These are phyloP conservation scores for Lycium ferocissimum DNA, from an alignment of 257 asterid genomes.

Conservation along the genomic window DNA sequence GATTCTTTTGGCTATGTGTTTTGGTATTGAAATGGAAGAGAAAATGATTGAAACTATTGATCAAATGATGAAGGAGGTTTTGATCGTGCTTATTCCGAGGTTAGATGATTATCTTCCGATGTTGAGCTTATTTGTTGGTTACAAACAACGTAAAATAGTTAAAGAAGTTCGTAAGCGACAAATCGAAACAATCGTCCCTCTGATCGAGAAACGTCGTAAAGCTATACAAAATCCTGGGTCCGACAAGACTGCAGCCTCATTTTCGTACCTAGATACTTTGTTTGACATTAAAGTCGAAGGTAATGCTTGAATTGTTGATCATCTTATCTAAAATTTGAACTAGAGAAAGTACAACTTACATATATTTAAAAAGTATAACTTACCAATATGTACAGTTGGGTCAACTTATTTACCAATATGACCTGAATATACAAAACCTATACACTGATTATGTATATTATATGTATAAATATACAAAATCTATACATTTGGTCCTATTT, in stretches of 20 bases:
- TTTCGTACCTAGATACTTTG: constrained; percentile 79
- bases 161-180: constrained; percentile 68
- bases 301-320: neutral
- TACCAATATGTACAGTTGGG: too few species aligned
- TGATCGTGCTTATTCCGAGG: constrained; percentile 74
- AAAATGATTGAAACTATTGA: constrained; percentile 66
- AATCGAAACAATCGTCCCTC: constrained; percentile 65
- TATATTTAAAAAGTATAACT: too few species aligned
- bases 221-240: constrained; percentile 60
- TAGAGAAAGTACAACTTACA: too few species aligned
- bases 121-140: constrained; percentile 65
- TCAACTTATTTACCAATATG: too few species aligned
- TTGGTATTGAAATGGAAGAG: constrained; percentile 84
- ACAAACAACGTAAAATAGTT: constrained; percentile 68
- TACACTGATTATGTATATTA: too few species aligned
- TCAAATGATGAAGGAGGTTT: constrained; percentile 67
- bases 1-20: constrained; percentile 74
- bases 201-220: constrained; percentile 66
- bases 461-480: too few species aligned
- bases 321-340: neutral
- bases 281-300: constrained; percentile 78
- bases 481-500: too few species aligned
- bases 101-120: constrained; percentile 85
- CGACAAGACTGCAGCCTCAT: constrained; percentile 60
- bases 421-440: too few species aligned